phyloP scores from a whole-genome alignment of 164 flowering plant species.

The Nelumbo lutea region DNA sequence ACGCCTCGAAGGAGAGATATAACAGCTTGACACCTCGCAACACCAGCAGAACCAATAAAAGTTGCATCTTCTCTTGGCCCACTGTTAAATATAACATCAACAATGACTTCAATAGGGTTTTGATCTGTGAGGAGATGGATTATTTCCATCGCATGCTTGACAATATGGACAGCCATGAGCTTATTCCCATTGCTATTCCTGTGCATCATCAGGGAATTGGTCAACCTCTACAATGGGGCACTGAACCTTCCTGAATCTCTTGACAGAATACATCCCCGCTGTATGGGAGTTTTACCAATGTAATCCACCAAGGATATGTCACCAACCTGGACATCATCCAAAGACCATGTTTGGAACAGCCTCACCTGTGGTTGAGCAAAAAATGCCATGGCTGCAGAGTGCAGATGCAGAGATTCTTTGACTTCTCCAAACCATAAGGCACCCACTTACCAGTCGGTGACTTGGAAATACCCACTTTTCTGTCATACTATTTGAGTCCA shows the following conservation, averaged over 20 bases:
- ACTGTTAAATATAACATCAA: constrained; percentile 44
- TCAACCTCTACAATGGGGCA: constrained; percentile 41
- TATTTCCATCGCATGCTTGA: constrained; percentile 44
- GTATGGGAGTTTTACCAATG: constrained; percentile 31
- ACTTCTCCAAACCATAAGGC: too few relatives aligned
- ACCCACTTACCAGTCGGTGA: too few relatives aligned
- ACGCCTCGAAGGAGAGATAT: constrained; percentile 37
- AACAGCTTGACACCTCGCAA: constrained; percentile 26
- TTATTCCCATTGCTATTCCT: constrained; percentile 17
- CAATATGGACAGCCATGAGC: too few relatives aligned
- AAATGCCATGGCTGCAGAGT: too few relatives aligned
- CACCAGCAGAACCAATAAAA: constrained; percentile 27
- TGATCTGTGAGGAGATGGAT: constrained; percentile 24
- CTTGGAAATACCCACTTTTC: too few relatives aligned
- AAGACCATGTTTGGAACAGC: too few relatives aligned
- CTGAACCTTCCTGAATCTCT: constrained; percentile 41
- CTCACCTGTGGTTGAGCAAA: too few relatives aligned
- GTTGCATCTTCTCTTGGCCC: constrained; percentile 10
- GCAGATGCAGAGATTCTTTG: too few relatives aligned
- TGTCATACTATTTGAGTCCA: too few relatives aligned
- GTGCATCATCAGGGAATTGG: constrained; percentile 46
- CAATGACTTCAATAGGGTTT: constrained; percentile 26
- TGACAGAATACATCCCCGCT: constrained; percentile 37
- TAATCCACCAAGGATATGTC: constrained; percentile 15
- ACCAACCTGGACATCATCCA: too few relatives aligned